These are phyloP conservation scores for Pichia thaimueangensis DNA, from an alignment of 805 yeast genomes.

Conservation along the genomic window DNA sequence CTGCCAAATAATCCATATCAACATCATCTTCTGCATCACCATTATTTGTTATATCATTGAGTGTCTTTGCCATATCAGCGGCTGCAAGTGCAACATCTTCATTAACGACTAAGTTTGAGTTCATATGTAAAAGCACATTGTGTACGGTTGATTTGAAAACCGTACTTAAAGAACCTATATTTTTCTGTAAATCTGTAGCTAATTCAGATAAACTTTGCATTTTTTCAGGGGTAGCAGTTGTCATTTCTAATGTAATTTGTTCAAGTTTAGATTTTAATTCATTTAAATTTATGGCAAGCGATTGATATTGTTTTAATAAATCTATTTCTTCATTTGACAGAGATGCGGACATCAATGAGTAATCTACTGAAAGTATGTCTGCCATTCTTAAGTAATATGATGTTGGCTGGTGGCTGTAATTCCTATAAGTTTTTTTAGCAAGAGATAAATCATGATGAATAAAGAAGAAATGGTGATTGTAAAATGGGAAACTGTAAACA, in stretches of 20 bases:
- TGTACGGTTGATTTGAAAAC: constrained; percentile 26
- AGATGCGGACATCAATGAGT: constrained; percentile 1
- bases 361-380: constrained; percentile 7
- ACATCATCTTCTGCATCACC: not conserved
- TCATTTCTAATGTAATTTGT: constrained; percentile 14
- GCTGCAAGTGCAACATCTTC: too few species aligned
- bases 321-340: constrained; percentile 26
- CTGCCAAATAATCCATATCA: not conserved
- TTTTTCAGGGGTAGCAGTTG: not conserved
- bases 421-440: too few species aligned
- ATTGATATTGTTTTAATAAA: constrained; percentile 35
- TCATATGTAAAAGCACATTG: constrained; percentile 14
- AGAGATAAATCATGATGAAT: too few species aligned
- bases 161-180: constrained; percentile 25
- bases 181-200: constrained; percentile 11
- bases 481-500: too few species aligned
- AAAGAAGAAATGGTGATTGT: too few species aligned
- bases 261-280: constrained; percentile 21
- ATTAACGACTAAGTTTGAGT: too few species aligned
- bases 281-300: constrained; percentile 29
- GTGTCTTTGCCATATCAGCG: too few species aligned
- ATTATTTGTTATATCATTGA: constrained; percentile 9
- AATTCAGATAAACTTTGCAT: not conserved
- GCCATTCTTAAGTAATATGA: constrained; percentile 4
- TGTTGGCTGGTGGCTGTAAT: too few species aligned